phyloP scores from a whole-genome alignment of 345 rosid genomes.

The Dipteronia sinensis region DNA sequence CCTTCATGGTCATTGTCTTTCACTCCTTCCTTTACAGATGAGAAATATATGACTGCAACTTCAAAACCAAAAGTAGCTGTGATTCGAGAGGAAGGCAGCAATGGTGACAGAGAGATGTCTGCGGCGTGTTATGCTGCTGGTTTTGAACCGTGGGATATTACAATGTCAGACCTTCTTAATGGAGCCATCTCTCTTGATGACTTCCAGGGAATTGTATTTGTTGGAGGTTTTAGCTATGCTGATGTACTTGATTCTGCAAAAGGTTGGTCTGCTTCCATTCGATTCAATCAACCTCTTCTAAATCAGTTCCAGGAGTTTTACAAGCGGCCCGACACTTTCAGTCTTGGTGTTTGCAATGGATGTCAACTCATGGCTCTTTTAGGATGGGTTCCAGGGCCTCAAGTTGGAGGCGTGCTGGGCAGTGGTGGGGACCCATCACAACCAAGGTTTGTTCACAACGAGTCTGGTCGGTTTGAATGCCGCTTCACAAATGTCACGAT shows the following conservation, averaged over 20 bases:
- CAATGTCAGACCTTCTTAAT: slow-evolving; percentile 85
- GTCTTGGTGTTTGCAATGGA: slow-evolving; percentile 94
- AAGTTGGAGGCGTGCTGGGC: slow-evolving; percentile 79
- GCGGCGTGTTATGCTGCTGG: slow-evolving; percentile 89
- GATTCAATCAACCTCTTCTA: slow-evolving; percentile 74
- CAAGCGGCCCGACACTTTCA: slow-evolving; percentile 80
- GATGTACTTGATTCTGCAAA: slow-evolving; percentile 96
- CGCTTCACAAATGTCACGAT: slow-evolving; percentile 81
- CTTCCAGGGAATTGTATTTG: slow-evolving; percentile 84
- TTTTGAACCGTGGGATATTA: slow-evolving; percentile 93
- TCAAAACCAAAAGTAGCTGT: slow-evolving; percentile 87
- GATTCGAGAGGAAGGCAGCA: slow-evolving; percentile 97
- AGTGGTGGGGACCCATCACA: slow-evolving; percentile 78
- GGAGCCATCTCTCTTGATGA: slow-evolving; percentile 62
- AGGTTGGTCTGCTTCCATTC: slow-evolving; percentile 97
- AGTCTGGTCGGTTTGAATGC: slow-evolving; percentile 93
- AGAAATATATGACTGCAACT: slow-evolving; percentile 51
- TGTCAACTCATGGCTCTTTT: slow-evolving; percentile 93
- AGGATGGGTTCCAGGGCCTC: slow-evolving; percentile 97
- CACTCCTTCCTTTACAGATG: slow-evolving; percentile 69
- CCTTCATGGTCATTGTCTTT: slow-evolving; percentile 80
- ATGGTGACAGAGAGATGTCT: slow-evolving; percentile 96
- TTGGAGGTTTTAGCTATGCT: slow-evolving; percentile 94
- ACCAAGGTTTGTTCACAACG: slow-evolving; percentile 88
- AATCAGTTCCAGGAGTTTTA: slow-evolving; percentile 87